Conservation (phyloP, 1,284 basidiomycete species). For the Cryptococcus amylolentus region DNA sequence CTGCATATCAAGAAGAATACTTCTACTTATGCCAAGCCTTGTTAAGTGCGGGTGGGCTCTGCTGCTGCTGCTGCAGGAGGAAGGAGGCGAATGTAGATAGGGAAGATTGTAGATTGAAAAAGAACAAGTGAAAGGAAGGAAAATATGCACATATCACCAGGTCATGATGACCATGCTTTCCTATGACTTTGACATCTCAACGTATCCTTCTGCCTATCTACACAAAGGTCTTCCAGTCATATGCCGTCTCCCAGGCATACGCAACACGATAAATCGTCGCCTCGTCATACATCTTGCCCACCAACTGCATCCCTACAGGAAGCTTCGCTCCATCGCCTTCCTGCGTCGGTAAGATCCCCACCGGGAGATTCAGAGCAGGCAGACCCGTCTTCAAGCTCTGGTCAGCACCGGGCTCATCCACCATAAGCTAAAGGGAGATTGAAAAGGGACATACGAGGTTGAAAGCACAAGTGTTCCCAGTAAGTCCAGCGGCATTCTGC, state of each 20-base stretch:
- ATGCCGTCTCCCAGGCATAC: conserved; percentile 39
- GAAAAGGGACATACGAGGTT: conserved; percentile 27
- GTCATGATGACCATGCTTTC: neutral
- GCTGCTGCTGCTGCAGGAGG: neutral
- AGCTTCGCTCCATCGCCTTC: conserved; percentile 37
- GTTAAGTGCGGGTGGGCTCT: neutral
- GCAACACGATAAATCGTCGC: conserved; percentile 45
- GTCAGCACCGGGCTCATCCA: neutral
- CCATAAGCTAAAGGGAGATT: neutral
- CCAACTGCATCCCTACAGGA: conserved; percentile 49
- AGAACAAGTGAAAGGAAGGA: neutral
- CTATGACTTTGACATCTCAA: too few species aligned
- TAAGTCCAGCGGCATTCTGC: conserved; percentile 23
- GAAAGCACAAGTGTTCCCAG: conserved; percentile 32
- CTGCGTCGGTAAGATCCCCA: conserved; percentile 39
- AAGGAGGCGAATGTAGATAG: neutral
- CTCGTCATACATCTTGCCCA: conserved; percentile 42
- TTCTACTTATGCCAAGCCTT: conserved; percentile 1
- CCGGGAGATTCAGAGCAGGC: conserved; percentile 27
- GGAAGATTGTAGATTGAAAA: neutral
- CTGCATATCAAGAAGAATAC: conserved; percentile 2
- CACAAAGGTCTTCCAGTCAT: conserved; percentile 2
- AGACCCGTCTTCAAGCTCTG: conserved; percentile 22
- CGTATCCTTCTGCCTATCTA: neutral
- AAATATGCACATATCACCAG: neutral